These are phyloP conservation scores for Coemansia sp. DNA, from an alignment of 192 early-diverging fungal species.

Conservation along the genomic window DNA sequence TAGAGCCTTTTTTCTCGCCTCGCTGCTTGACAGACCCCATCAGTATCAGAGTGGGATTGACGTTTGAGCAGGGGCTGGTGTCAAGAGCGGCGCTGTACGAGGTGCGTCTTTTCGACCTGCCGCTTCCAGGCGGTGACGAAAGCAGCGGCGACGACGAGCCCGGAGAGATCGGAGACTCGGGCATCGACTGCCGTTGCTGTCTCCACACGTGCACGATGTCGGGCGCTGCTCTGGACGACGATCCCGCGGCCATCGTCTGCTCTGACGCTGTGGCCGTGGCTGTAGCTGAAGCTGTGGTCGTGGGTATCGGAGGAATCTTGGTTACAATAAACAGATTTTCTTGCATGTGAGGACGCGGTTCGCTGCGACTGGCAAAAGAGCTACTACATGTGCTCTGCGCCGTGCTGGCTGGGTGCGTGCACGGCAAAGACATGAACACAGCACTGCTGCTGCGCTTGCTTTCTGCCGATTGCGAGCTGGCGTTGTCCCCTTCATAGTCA, in stretches of 20 bases:
- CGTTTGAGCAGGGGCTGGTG: not conserved
- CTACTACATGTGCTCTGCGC: not conserved
- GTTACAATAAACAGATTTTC: not conserved
- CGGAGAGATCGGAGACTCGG: slow-evolving; percentile 14
- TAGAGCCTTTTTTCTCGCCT: slow-evolving; percentile 17
- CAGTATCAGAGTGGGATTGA: slow-evolving; percentile 15
- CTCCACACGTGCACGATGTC: slow-evolving; percentile 4
- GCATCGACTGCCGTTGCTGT: slow-evolving; percentile 17
- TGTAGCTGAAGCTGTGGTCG: not conserved
- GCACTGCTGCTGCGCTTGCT: not conserved
- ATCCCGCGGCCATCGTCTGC: not conserved
- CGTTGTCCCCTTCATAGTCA: slow-evolving; percentile 2
- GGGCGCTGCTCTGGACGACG: not conserved
- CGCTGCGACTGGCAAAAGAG: not conserved
- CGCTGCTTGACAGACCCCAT: slow-evolving; percentile 43
- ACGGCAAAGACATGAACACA: not conserved
- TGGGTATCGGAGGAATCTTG: not conserved
- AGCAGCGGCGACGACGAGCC: slow-evolving; percentile 9
- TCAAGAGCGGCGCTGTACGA: not conserved
- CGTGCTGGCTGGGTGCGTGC: not conserved
- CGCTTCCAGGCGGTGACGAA: not conserved
- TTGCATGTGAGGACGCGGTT: not conserved
- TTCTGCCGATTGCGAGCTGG: not conserved
- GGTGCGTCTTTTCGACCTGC: not conserved
- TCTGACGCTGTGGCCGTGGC: not conserved